phyloP scores from a whole-genome alignment of 768 basidiomycete species.

The Tylopilus intermedius region DNA sequence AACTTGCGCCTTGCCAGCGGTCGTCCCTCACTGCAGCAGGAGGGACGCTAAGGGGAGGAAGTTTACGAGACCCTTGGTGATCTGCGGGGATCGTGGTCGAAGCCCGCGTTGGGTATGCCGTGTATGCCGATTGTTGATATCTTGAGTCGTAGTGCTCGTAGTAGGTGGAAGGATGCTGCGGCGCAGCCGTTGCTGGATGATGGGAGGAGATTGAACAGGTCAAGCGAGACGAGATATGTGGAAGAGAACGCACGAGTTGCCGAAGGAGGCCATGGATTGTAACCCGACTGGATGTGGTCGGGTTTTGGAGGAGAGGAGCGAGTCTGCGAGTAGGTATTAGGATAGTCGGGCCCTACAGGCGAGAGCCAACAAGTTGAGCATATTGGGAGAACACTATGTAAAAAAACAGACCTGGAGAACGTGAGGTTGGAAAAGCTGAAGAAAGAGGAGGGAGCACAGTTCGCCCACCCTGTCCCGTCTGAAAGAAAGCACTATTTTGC shows the following conservation, averaged over 20 bases:
- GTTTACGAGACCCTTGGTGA: constrained; percentile 50
- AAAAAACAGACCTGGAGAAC: constrained; percentile 81
- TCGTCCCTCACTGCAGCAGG: constrained; percentile 42
- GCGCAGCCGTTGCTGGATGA: constrained; percentile 35
- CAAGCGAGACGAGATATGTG: constrained; percentile 7
- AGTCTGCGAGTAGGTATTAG: constrained; percentile 58
- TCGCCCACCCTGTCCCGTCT: constrained; percentile 85
- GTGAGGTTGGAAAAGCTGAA: constrained; percentile 83
- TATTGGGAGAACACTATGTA: constrained; percentile 49
- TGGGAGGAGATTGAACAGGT: constrained; percentile 1
- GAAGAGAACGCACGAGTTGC: constrained; percentile 31
- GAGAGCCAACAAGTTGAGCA: constrained; percentile 55
- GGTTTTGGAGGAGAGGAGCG: constrained; percentile 58
- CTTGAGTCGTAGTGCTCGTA: constrained; percentile 56
- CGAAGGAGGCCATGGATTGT: constrained; percentile 40
- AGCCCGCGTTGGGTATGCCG: constrained; percentile 44
- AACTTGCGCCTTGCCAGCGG: constrained; percentile 42
- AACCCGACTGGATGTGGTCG: constrained; percentile 49
- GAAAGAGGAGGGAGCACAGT: constrained; percentile 82
- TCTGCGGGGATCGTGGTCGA: constrained; percentile 45
- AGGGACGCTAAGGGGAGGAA: constrained; percentile 51
- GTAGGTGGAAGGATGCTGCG: constrained; percentile 44
- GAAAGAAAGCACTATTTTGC: constrained; percentile 63
- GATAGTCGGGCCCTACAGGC: constrained; percentile 57
- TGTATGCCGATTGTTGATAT: constrained; percentile 38